Conservation (phyloP, 2,329 filamentous ascomycete species). For the Paraconiothyrium brasiliense region DNA sequence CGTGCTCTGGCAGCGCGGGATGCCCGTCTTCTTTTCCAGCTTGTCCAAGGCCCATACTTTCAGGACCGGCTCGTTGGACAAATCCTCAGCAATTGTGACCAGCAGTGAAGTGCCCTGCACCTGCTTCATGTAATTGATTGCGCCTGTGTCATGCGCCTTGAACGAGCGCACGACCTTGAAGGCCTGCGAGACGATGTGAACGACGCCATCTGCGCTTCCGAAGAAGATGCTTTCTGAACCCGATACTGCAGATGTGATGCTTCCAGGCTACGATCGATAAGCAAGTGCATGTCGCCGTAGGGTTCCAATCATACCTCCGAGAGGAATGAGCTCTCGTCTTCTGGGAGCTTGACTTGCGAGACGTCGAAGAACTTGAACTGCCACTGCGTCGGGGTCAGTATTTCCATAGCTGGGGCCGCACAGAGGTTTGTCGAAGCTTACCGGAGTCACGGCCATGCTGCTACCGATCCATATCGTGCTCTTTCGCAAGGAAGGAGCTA, state of each 20-base stretch:
- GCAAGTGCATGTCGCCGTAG: constrained; percentile 18
- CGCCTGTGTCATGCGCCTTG: constrained; percentile 81
- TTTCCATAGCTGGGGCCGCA: constrained; percentile 17
- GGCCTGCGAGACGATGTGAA: constrained; percentile 85
- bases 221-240: constrained; percentile 91
- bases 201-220: constrained; percentile 82
- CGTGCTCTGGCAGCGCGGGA: constrained; percentile 87
- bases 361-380: constrained; percentile 99
- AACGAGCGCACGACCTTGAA: constrained; percentile 91
- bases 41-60: constrained; percentile 99
- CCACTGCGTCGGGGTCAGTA: constrained; percentile 70
- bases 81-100: constrained; percentile 86
- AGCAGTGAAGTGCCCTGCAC: constrained; percentile 86
- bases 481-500: constrained; percentile 31
- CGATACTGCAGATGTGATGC: constrained; percentile 83
- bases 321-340: constrained; percentile 79
- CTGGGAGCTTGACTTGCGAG: constrained; percentile 78
- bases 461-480: constrained; percentile 38
- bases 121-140: constrained; percentile 91
- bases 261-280: constrained; percentile 60
- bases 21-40: constrained; percentile 89
- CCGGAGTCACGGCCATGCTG: constrained; percentile 55
- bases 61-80: constrained; percentile 84
- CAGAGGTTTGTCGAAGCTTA: constrained; percentile 23
- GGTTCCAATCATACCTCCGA: constrained; percentile 72